Base-by-base conservation (phyloP, 1,284 basidiomycete genomes). In the Moesziomyces sp. region DNA sequence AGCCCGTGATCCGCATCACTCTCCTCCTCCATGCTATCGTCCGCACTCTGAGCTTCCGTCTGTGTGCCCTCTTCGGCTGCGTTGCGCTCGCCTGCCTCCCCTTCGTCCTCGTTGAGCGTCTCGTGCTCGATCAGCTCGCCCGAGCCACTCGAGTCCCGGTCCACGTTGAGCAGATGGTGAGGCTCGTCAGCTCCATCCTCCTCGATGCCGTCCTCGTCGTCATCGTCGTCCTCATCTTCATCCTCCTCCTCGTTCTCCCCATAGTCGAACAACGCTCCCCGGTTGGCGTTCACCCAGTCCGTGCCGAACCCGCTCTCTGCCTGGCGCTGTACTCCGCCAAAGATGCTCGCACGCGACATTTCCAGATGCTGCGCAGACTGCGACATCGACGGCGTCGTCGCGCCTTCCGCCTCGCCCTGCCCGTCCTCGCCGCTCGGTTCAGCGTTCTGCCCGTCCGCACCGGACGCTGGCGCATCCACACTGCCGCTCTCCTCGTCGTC, bases 101-200 rank as follows among this genome's bases (percentile, higher is more conserved):
- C 21, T 52, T 58, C 54, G 9, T 55, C 57, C 38, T 71, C 69
- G 21, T 74, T 58, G 43, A 65, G 61, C 23, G 54, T 46, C 18
- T 68, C 68, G 42, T 66, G 44, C 14, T 77, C 77, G 26, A 75
- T 56, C 51, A 72, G 19, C 58, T 76, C 74, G 9, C 70, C 70
- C 5, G 63, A 67, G 5, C 52, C 65, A 33, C 53, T 68, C 54
- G 65, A 74, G 38, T 73, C 74, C 11, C 57, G 57, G n/a, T 64
- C 65, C 38, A 77, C 71, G 42, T 50, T 58, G 35, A 79, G 52
- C 47, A 75, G 48, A 35, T 76, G 75, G 50, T 79, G 74, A 30
- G 76, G 69, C 47, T 64, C 65, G 18, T 76, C 66, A 14, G 64
- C 60, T 28, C 65, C 30, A 1, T 62, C 59, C 9, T 59, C 63